Percentiles rank a stretch among this genome's conserved stretches.
phyloP scores from a whole-genome alignment of 2,329 filamentous ascomycete species.

The Chrysoporthe cubensis region DNA sequence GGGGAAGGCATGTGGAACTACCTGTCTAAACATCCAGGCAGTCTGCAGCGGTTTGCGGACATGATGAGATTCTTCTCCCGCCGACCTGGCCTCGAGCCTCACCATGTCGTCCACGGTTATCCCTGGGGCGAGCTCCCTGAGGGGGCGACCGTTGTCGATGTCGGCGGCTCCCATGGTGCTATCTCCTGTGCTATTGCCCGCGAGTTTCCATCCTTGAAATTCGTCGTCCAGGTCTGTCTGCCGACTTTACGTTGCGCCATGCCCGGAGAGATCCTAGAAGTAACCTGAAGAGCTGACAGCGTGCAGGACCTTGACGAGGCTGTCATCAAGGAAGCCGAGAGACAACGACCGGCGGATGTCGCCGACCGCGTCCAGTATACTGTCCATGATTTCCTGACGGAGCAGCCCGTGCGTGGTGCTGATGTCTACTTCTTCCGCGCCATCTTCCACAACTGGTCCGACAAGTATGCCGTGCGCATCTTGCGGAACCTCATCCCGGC shows the following conservation, averaged over 20 bases:
- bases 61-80: slow-evolving; percentile 12
- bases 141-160: slow-evolving; percentile 14
- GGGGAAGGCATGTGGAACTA: slow-evolving; percentile 4
- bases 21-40: slow-evolving; percentile 11
- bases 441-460: slow-evolving; percentile 41
- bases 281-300: slow-evolving; percentile 27
- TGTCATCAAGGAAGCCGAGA: slow-evolving; percentile 8
- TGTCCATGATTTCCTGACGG: slow-evolving; percentile 16
- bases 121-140: slow-evolving; percentile 8
- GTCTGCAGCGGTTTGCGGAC: slow-evolving; percentile 12
- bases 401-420: slow-evolving; percentile 3
- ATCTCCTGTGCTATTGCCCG: slow-evolving; percentile 17
- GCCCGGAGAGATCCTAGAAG: slow-evolving; percentile 23
- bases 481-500: slow-evolving; percentile 38
- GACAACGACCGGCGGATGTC: slow-evolving; percentile 5
- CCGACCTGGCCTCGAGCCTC: slow-evolving; percentile 13
- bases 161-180: slow-evolving; percentile 15
- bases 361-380: slow-evolving; percentile 15
- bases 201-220: slow-evolving; percentile 5
- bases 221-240: slow-evolving; percentile 19
- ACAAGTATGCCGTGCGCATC: slow-evolving; percentile 40
- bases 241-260: neutral
- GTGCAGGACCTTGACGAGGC: slow-evolving; percentile 26
- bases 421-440: slow-evolving; percentile 36
- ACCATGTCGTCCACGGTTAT: slow-evolving; percentile 8